phyloP scores from a whole-genome alignment of 495 filamentous ascomycete species.

The Daldinia bambusicola region DNA sequence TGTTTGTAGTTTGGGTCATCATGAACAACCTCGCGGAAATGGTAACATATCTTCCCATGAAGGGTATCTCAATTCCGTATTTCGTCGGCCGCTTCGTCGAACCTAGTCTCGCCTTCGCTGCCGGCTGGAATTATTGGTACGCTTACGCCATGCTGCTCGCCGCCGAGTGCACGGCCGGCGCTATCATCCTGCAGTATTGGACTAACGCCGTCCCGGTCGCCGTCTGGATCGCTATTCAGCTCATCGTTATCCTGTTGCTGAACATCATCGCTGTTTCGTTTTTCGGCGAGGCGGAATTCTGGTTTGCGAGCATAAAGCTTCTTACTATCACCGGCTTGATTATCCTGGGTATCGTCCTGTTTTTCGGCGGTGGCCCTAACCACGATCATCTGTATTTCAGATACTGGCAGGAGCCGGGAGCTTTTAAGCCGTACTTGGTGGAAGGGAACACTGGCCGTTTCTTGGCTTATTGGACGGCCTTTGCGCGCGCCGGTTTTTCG shows the following conservation, averaged over 20 bases:
- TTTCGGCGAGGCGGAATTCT: constrained; percentile 73
- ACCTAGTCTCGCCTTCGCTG: constrained; percentile 79
- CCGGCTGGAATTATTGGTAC: constrained; percentile 79
- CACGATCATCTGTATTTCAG: constrained; percentile 69
- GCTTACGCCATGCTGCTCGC: constrained; percentile 61
- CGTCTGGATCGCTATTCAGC: constrained; percentile 69
- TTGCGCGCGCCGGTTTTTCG: constrained; percentile 59
- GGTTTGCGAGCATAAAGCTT: constrained; percentile 74
- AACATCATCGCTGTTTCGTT: constrained; percentile 62
- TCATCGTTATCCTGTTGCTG: constrained; percentile 54
- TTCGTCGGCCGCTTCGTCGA: constrained; percentile 81
- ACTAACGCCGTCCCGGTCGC: constrained; percentile 59
- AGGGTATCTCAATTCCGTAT: constrained; percentile 65
- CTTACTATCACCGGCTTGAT: constrained; percentile 75
- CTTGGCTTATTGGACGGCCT: constrained; percentile 59
- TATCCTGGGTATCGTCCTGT: constrained; percentile 76
- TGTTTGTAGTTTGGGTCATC: constrained; percentile 54
- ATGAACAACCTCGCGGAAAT: constrained; percentile 62
- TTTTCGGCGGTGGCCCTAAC: constrained; percentile 70
- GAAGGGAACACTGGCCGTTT: constrained; percentile 61
- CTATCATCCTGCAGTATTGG: constrained; percentile 68
- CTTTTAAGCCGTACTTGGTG: constrained; percentile 69
- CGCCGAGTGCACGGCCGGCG: constrained; percentile 61
- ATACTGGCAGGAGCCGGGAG: constrained; percentile 76
- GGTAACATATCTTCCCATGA: constrained; percentile 72